These are phyloP conservation scores for Aspergillus quadricinctus DNA, from an alignment of 2,329 filamentous ascomycete species.

Conservation along the genomic window DNA sequence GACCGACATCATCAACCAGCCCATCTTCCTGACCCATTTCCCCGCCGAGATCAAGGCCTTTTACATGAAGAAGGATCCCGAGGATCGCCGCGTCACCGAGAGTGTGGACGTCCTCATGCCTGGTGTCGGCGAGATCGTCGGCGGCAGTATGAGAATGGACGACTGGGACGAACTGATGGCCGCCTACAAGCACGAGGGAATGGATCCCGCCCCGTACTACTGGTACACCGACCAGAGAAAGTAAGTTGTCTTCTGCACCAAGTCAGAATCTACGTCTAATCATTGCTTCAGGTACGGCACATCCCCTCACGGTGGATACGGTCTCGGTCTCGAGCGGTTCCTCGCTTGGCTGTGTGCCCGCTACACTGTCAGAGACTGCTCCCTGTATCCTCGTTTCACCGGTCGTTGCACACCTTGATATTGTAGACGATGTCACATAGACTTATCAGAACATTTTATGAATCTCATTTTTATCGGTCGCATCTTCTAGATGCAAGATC, in stretches of 20 bases:
- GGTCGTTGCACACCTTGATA: constrained; percentile 46
- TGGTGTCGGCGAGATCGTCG: constrained; percentile 93
- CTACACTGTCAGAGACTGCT: constrained; percentile 60
- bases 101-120: constrained; percentile 86
- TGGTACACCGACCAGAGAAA: constrained; percentile 99
- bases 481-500: neutral
- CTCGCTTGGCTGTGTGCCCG: constrained; percentile 64
- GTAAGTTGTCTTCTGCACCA: constrained; percentile 50
- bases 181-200: constrained; percentile 81
- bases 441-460: neutral
- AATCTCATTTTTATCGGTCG: neutral
- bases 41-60: constrained; percentile 97
- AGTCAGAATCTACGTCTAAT: constrained; percentile 4
- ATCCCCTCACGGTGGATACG: constrained; percentile 88
- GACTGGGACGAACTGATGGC: constrained; percentile 83
- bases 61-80: constrained; percentile 89
- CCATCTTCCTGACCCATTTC: constrained; percentile 97
- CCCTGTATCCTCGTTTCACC: constrained; percentile 49
- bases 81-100: constrained; percentile 82
- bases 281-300: constrained; percentile 67
- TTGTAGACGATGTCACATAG: neutral
- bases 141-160: constrained; percentile 94
- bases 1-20: constrained; percentile 93
- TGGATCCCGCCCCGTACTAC: constrained; percentile 82
- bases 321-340: constrained; percentile 82